These are phyloP conservation scores for Hordeum marinum DNA, from an alignment of 176 grass and related monocot genomes.

Conservation along the genomic window DNA sequence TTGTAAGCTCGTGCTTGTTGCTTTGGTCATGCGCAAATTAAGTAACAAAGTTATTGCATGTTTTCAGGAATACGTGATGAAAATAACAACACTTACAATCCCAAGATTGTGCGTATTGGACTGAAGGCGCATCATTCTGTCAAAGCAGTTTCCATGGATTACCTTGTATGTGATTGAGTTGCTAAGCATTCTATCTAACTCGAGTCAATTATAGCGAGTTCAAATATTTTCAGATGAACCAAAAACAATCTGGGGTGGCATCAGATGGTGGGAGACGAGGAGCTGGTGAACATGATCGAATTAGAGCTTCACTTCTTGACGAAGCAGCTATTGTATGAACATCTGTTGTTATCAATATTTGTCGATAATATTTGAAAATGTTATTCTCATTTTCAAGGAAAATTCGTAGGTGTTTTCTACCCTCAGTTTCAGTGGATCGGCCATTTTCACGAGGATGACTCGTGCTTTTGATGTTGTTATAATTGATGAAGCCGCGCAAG, in stretches of 20 bases:
- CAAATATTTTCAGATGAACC: constrained; percentile 63
- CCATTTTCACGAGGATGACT: constrained; percentile 76
- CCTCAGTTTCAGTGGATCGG: constrained; percentile 90
- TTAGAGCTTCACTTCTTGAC: constrained; percentile 76
- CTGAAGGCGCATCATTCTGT: constrained; percentile 93
- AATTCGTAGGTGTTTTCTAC: constrained; percentile 88
- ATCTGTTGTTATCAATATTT: constrained; percentile 21
- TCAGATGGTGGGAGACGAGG: constrained; percentile 52
- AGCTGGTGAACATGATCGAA: constrained; percentile 61
- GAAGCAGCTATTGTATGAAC: constrained; percentile 84
- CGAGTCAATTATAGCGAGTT: constrained; percentile 23
- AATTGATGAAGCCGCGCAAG: constrained; percentile 99
- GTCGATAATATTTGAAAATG: neutral
- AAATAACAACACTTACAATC: constrained; percentile 82
- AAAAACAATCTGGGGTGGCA: constrained; percentile 68
- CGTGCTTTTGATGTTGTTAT: constrained; percentile 94
- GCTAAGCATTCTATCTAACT: constrained; percentile 29
- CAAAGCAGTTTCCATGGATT: constrained; percentile 95
- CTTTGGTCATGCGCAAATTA: constrained; percentile 20
- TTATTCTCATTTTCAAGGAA: constrained; percentile 27
- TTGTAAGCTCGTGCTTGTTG: neutral
- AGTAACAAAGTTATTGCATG: neutral
- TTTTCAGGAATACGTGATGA: constrained; percentile 90
- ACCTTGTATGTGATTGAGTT: constrained; percentile 61
- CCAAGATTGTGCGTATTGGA: constrained; percentile 96